Base-by-base conservation (phyloP, 352 stramenopile species). In the Globisporangium recalcitrans region DNA sequence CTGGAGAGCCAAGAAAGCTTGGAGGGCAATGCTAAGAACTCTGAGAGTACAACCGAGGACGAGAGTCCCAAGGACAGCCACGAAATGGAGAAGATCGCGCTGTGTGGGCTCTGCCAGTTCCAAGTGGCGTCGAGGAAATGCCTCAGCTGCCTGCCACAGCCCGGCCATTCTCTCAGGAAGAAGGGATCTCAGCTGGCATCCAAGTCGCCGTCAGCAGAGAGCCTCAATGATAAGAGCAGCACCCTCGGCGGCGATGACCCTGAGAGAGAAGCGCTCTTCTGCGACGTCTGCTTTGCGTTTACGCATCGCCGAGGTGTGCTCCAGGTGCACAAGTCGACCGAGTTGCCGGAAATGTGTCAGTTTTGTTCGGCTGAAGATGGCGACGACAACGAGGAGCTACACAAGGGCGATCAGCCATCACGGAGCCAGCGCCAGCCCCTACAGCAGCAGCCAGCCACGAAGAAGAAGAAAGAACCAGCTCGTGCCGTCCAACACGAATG, bases 221-320 rank as follows among this genome's bases (percentile, higher is more conserved):
- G 16, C 10, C 38, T 44, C 16, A 46, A 36, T n/a, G 5, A 24
- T 21, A 52, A 2, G 4, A 14, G 4, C 14, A 27, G 19, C 38
- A 60, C n/a, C n/a, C n/a, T n/a, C n/a, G n/a, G n/a, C n/a, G n/a
- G n/a, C n/a, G n/a, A 38, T 26, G 24, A 64, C 26, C 22, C 53
- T 58, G 36, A 71, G 51, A 34, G 34, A 27, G 72, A 86, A 16
- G 52, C 60, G 9, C 64, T 84, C 9, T 89, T 80, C 57, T 91
- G 81, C 58, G 81, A 89, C 34, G 75, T 84, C 11, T 91, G 79
- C 49, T 91, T 86, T 63, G 72, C 62, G 0, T 91, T 80, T 51
- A 53, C 71, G 19, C 81, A 91, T 52, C 73, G 58, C 10, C 75
- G 72, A 8, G 81, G 81, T 14, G 67, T 61, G 1, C 52, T 89